phyloP scores from a whole-genome alignment of 2,329 filamentous ascomycete species.

The Xylaria arbuscula region DNA sequence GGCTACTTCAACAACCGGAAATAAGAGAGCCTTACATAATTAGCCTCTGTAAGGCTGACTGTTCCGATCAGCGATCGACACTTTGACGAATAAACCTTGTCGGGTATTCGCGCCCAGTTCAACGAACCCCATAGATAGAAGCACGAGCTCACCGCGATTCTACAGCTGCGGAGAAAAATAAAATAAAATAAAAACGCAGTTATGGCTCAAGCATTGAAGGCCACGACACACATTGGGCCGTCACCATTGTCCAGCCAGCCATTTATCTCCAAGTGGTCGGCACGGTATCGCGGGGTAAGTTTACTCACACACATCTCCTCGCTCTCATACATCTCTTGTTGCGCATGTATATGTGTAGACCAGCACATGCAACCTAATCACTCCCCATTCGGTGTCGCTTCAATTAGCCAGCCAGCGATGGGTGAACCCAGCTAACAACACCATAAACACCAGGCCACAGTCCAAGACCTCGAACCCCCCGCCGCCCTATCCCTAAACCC shows the following conservation, averaged over 20 bases:
- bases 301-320: not conserved
- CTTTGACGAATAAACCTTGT: not conserved
- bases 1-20: not conserved
- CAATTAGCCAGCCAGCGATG: not conserved
- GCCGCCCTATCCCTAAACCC: slow-evolving; percentile 90
- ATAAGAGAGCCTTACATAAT: not conserved
- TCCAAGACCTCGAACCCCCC: slow-evolving; percentile 95
- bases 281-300: slow-evolving; percentile 71
- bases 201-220: slow-evolving; percentile 48
- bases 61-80: not conserved
- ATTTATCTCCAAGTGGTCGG: slow-evolving; percentile 68
- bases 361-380: not conserved
- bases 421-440: slow-evolving; percentile 19
- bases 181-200: slow-evolving; percentile 21
- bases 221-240: slow-evolving; percentile 41
- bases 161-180: slow-evolving; percentile 44
- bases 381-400: not conserved
- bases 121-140: no score
- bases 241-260: slow-evolving; percentile 50
- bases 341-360: not conserved
- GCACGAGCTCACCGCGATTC: slow-evolving; percentile 31
- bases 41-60: not conserved
- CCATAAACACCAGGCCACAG: slow-evolving; percentile 73
- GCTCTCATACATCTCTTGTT: slow-evolving; percentile 5
- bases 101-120: not conserved